Conservation (phyloP, 202 grass and related monocot genomes). For the Elaeis oleifera region DNA sequence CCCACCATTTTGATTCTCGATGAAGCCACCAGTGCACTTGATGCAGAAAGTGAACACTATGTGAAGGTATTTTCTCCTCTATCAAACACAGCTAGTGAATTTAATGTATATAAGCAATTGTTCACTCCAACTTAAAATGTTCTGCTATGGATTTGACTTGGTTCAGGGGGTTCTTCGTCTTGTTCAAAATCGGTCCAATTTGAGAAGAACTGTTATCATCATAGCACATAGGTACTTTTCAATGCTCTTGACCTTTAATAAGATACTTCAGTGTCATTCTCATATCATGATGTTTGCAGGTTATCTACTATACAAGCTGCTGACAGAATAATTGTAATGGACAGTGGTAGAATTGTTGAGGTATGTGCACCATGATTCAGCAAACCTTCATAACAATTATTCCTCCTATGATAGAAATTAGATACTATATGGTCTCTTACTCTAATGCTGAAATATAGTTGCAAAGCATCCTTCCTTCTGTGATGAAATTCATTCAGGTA, state of each 20-base stretch:
- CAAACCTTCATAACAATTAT: too few species aligned
- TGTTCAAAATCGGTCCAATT: slow-evolving; percentile 38
- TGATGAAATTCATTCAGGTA: too few species aligned
- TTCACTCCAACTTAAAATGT: background rate
- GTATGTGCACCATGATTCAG: slow-evolving; percentile 29
- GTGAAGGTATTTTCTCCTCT: slow-evolving; percentile 57
- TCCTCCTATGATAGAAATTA: too few species aligned
- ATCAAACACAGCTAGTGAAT: too few species aligned
- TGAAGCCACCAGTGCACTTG: slow-evolving; percentile 91
- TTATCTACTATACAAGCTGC: slow-evolving; percentile 89
- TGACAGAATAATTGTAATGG: slow-evolving; percentile 94
- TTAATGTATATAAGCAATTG: too few species aligned
- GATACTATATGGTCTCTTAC: too few species aligned
- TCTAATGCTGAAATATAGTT: too few species aligned
- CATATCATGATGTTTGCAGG: slow-evolving; percentile 30
- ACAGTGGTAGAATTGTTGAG: slow-evolving; percentile 78
- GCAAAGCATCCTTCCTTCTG: too few species aligned
- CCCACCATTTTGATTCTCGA: slow-evolving; percentile 88
- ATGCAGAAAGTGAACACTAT: slow-evolving; percentile 92
- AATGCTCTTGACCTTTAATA: background rate
- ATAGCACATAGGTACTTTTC: slow-evolving; percentile 83
- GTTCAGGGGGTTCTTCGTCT: slow-evolving; percentile 63
- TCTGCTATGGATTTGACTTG: background rate
- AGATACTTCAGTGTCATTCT: slow-evolving; percentile 2
- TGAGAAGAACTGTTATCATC: slow-evolving; percentile 69